These are phyloP conservation scores for Tricholoma terreum DNA, from an alignment of 768 basidiomycete genomes.

Conservation along the genomic window DNA sequence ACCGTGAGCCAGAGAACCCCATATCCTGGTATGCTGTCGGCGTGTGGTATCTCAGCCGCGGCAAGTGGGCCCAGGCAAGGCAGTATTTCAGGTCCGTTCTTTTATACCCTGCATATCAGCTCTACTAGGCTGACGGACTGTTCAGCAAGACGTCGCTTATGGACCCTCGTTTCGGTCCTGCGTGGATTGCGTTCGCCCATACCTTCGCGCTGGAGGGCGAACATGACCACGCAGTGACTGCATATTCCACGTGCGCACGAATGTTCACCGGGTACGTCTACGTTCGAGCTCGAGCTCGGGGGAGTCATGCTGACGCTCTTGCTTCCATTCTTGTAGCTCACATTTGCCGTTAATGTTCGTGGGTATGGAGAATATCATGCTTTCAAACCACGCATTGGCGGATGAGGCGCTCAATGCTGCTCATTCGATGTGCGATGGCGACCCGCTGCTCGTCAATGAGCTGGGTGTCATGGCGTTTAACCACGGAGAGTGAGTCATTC, in stretches of 20 bases:
- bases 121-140: not conserved
- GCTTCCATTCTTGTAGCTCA: conserved; percentile 51
- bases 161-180: conserved; percentile 94
- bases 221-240: conserved; percentile 97
- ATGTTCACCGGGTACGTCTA: conserved; percentile 84
- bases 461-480: conserved; percentile 91
- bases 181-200: conserved; percentile 98
- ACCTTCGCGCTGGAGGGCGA: conserved; percentile 97
- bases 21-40: conserved; percentile 99
- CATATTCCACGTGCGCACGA: conserved; percentile 94
- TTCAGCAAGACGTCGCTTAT: conserved; percentile 91
- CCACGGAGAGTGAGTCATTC: conserved; percentile 64
- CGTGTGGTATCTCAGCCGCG: conserved; percentile 87
- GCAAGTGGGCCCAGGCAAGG: conserved; percentile 87
- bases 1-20: conserved; percentile 88
- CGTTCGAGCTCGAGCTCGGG: not conserved
- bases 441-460: conserved; percentile 90
- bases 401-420: conserved; percentile 88
- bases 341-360: conserved; percentile 94
- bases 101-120: not conserved
- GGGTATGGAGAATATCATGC: conserved; percentile 95
- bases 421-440: conserved; percentile 74
- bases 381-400: conserved; percentile 78
- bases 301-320: not conserved
- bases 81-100: conserved; percentile 83